These are phyloP conservation scores for Aspergillus haitiensis DNA, from an alignment of 495 filamentous ascomycete species.

Conservation along the genomic window DNA sequence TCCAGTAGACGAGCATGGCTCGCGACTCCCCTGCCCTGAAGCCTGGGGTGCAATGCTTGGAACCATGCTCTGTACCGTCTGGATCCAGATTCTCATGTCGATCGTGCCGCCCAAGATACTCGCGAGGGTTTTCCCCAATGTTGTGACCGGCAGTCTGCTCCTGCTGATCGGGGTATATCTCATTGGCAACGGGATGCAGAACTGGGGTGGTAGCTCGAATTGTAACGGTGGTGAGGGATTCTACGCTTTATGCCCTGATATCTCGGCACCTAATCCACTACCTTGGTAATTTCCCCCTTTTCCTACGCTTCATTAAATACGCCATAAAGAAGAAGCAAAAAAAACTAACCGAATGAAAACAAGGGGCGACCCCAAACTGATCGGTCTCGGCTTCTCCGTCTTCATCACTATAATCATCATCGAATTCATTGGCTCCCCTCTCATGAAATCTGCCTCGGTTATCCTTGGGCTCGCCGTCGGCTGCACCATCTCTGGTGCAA, in stretches of 20 bases:
- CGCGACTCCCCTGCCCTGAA: conserved; percentile 69
- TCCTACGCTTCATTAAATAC: neutral
- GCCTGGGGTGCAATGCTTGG: conserved; percentile 84
- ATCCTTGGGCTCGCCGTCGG: conserved; percentile 74
- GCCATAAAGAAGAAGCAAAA: neutral
- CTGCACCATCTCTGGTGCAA: conserved; percentile 77
- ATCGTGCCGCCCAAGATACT: conserved; percentile 56
- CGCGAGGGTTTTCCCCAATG: conserved; percentile 74
- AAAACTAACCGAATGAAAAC: neutral
- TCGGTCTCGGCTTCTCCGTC: conserved; percentile 82
- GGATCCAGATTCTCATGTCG: conserved; percentile 37
- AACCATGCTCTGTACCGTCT: conserved; percentile 58
- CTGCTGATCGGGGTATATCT: conserved; percentile 69
- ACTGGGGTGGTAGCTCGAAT: conserved; percentile 72
- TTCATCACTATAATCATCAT: conserved; percentile 78
- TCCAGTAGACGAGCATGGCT: conserved; percentile 59
- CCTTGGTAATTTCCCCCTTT: conserved; percentile 45
- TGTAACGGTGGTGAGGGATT: conserved; percentile 56
- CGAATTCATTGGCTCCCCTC: conserved; percentile 72
- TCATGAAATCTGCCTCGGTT: conserved; percentile 69
- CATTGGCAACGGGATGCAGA: conserved; percentile 71
- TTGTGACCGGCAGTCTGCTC: conserved; percentile 77
- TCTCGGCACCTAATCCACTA: conserved; percentile 67
- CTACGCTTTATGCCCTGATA: conserved; percentile 65
- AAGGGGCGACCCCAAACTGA: conserved; percentile 71